These are phyloP conservation scores for Lecanosticta acicola DNA, from an alignment of 2,329 filamentous ascomycete species.

Conservation along the genomic window DNA sequence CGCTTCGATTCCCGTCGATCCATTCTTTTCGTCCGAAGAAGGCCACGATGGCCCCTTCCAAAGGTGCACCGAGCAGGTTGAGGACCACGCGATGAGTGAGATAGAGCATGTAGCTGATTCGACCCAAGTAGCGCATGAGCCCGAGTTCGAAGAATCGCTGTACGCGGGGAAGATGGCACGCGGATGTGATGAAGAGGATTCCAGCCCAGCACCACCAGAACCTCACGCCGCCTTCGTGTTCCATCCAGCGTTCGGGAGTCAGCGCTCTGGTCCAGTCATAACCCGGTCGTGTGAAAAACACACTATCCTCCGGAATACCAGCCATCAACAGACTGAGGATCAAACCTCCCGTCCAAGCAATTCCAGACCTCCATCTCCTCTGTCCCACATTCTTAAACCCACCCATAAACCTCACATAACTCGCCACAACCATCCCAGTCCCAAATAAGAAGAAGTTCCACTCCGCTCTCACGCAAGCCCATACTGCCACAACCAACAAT, in stretches of 20 bases:
- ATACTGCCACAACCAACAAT: conserved; percentile 6
- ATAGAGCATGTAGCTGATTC: conserved; percentile 22
- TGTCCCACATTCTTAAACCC: conserved; percentile 13
- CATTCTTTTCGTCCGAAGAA: conserved; percentile 5
- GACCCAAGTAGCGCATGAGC: conserved; percentile 15
- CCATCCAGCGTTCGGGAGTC: conserved; percentile 6
- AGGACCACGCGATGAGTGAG: conserved; percentile 18
- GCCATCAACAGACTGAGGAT: conserved; percentile 10
- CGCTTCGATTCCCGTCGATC: conserved; percentile 5
- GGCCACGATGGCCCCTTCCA: conserved; percentile 1
- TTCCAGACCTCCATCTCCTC: not conserved
- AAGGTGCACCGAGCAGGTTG: conserved; percentile 4
- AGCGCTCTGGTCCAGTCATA: conserved; percentile 12
- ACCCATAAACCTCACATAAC: conserved; percentile 15
- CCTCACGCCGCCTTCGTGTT: conserved; percentile 11
- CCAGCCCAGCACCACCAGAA: conserved; percentile 20
- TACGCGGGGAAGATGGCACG: conserved; percentile 11
- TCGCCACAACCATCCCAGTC: conserved; percentile 14
- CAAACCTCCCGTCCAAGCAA: conserved; percentile 6
- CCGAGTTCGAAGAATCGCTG: conserved; percentile 12
- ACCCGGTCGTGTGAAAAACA: conserved; percentile 10
- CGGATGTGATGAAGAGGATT: conserved; percentile 15
- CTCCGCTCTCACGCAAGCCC: conserved; percentile 9
- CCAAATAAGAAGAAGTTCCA: conserved; percentile 19
- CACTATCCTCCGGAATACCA: conserved; percentile 5